Conservation (phyloP, 2,329 filamentous ascomycete species). For the Colletotrichum sp. region DNA sequence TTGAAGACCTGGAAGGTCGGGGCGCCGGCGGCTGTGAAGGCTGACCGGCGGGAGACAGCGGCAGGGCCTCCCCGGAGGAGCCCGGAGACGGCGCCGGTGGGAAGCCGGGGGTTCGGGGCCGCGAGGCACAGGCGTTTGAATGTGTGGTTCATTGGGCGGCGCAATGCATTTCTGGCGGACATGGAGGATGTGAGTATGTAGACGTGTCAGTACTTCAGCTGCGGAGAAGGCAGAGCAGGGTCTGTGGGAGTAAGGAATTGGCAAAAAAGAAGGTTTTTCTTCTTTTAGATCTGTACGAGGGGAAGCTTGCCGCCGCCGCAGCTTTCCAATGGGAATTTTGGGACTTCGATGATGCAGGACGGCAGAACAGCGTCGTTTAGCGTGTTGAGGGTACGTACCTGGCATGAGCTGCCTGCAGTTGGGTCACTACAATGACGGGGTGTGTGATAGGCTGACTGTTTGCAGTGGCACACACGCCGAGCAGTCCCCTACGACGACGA, state of each 20-base stretch:
- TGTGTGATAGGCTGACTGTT: not conserved
- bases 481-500: not conserved
- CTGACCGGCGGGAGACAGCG: slow-evolving; percentile 51
- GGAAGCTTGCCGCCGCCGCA: not conserved
- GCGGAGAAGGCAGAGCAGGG: not conserved
- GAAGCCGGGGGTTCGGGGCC: not conserved
- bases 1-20: slow-evolving; percentile 93
- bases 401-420: not conserved
- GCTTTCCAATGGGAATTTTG: not conserved
- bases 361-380: not conserved
- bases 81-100: not conserved
- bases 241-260: not conserved
- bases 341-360: slow-evolving; percentile 17
- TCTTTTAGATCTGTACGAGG: not conserved
- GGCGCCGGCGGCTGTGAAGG: slow-evolving; percentile 77
- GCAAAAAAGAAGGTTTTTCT: not conserved
- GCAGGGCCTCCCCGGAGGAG: not conserved
- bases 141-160: slow-evolving; percentile 18
- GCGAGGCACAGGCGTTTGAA: slow-evolving; percentile 12
- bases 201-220: not conserved
- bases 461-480: not conserved
- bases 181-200: not conserved
- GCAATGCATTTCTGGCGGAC: slow-evolving; percentile 18
- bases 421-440: not conserved
- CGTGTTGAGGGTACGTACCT: not conserved